These are phyloP conservation scores for Coprinopsis marcescibilis DNA, from an alignment of 768 basidiomycete genomes.

Conservation along the genomic window DNA sequence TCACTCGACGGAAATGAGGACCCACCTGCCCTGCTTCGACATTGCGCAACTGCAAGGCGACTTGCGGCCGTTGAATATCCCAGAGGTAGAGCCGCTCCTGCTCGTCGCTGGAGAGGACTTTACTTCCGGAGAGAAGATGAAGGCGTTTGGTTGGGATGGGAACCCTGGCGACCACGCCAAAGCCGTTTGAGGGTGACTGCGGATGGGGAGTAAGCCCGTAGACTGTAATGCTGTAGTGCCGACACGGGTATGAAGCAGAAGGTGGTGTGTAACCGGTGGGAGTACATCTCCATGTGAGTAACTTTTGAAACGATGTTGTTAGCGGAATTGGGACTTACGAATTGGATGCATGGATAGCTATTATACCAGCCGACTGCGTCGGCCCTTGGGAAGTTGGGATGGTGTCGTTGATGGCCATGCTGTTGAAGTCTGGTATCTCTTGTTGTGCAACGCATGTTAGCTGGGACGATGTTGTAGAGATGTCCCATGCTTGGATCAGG, in stretches of 20 bases:
- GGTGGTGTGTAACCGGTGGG: neutral
- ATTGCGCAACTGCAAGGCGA: constrained; percentile 31
- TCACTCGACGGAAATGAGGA: neutral
- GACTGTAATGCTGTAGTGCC: constrained; percentile 33
- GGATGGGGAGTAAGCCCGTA: constrained; percentile 34
- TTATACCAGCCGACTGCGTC: no score
- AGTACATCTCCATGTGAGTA: neutral
- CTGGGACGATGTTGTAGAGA: no score
- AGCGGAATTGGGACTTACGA: no score
- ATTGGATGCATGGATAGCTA: no score
- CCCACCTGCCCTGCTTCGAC: constrained; percentile 26
- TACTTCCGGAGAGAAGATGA: constrained; percentile 30
- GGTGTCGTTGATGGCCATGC: no score
- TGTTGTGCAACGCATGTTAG: no score
- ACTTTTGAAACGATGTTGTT: no score
- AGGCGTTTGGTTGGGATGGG: constrained; percentile 28
- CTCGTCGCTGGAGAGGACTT: constrained; percentile 30
- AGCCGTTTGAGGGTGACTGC: constrained; percentile 28
- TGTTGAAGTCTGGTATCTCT: no score
- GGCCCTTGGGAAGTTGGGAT: no score
- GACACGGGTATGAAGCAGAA: neutral
- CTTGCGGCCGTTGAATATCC: constrained; percentile 26
- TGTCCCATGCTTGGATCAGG: no score
- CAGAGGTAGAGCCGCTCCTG: constrained; percentile 30
- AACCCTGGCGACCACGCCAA: constrained; percentile 24